A percentile compares a stretch with the other conserved stretches of the same genome.
These are phyloP conservation scores for Hemileia vastatrix DNA, from an alignment of 1,284 basidiomycete species.

Conservation along the genomic window DNA sequence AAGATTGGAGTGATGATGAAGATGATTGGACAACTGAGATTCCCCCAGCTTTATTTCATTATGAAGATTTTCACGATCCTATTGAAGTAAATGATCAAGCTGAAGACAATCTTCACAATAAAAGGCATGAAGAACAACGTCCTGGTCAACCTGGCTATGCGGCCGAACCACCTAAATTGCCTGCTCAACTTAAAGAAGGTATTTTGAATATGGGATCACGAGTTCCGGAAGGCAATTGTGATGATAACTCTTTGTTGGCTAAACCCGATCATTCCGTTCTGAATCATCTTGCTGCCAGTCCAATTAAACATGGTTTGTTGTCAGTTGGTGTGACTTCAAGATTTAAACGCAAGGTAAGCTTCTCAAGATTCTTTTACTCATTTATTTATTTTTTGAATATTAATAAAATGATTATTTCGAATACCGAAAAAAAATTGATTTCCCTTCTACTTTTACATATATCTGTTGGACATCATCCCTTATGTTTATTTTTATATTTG, in stretches of 20 bases:
- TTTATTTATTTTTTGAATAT: neutral
- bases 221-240: slow-evolving; percentile 50
- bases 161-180: slow-evolving; percentile 10
- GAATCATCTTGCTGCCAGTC: slow-evolving; percentile 90
- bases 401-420: neutral
- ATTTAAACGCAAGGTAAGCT: slow-evolving; percentile 76
- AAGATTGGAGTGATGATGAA: slow-evolving; percentile 38
- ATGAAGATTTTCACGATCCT: slow-evolving; percentile 72
- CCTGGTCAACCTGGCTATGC: slow-evolving; percentile 16
- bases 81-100: slow-evolving; percentile 30
- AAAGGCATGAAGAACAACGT: neutral
- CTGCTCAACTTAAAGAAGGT: slow-evolving; percentile 24
- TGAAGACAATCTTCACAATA: neutral
- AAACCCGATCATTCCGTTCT: slow-evolving; percentile 91
- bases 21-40: slow-evolving; percentile 63
- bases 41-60: slow-evolving; percentile 62
- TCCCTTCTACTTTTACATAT: too few species aligned
- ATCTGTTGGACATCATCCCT: too few species aligned
- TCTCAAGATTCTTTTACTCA: slow-evolving; percentile 26
- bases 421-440: too few species aligned
- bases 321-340: slow-evolving; percentile 87
- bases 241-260: slow-evolving; percentile 85
- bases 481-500: too few species aligned
- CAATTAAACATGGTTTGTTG: slow-evolving; percentile 85
- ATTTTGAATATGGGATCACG: slow-evolving; percentile 18